Base-by-base conservation (phyloP, 805 yeast genomes). In the Candida taoyuanica region DNA sequence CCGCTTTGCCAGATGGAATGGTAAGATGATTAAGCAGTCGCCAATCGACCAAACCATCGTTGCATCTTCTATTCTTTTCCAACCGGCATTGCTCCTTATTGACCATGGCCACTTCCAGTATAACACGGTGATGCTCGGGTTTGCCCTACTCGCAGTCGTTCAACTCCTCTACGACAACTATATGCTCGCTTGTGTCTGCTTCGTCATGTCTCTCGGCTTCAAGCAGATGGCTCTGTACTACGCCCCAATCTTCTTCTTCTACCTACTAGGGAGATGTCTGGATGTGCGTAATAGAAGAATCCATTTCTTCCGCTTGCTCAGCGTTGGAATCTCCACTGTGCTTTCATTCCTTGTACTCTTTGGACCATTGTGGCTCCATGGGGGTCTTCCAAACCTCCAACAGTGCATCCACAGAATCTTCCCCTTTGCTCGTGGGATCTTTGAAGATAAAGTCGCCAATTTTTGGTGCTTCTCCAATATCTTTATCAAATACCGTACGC, bases 51-150 rank as follows among this genome's bases (percentile, higher is more conserved):
- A 85, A 57, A 77, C 84, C 12, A 72, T 83, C 19, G 78, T 84
- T 13, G 76, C 87, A 0, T 81, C 87, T 2, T 78, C 88, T 14
- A 78, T 93, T n/a, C 58, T 93, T 24, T 77, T 81, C 56, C 95
- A 86, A 59, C 97, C 98, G 0, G 71, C 85, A 3, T 67, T 91
- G 43, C 71, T 85, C 31, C 68, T 93, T 40, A 79, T 93, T 33
- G 99, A 93, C 58, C 97, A 93, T 61, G 98, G 98, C 6, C 98
- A 93, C 63, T 93, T 93, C 64, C 98, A 94, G 63, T 91, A 78
- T 63, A 94, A 93, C 53, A 76, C 88, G 0, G 94, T 93, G 18
- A 91, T 93, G 98, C 72, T 93, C 25, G 98, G 98, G 0, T 66
- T 91, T 14, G 71, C 91, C 5, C 67, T 87, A 19, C 64, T 78